Conservation (phyloP, 306 rosid species). For the Gastrolobium villosum region DNA sequence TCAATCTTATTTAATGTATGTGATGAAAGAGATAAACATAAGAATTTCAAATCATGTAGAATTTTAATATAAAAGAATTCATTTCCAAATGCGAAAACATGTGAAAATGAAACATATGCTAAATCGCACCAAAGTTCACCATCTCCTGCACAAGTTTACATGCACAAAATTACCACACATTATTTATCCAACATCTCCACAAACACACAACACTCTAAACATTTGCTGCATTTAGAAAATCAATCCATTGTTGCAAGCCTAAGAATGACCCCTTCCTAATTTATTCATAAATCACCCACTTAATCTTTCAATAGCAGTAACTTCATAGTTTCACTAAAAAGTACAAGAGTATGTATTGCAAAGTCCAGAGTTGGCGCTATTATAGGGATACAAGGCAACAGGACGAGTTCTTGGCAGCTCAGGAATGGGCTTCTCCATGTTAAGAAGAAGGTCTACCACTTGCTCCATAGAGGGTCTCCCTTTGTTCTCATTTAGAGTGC, state of each 20-base stretch:
- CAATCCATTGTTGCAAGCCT: slow-evolving; percentile 23
- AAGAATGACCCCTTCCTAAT: slow-evolving; percentile 6
- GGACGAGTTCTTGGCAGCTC: slow-evolving; percentile 75
- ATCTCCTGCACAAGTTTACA: slow-evolving; percentile 16
- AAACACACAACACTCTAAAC: slow-evolving; percentile 24
- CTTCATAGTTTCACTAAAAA: slow-evolving; percentile 51
- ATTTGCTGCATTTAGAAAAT: slow-evolving; percentile 37
- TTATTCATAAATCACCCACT: slow-evolving; percentile 15
- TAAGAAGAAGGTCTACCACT: slow-evolving; percentile 68
- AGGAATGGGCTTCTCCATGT: slow-evolving; percentile 68
- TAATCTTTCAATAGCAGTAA: background rate
- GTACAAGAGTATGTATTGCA: slow-evolving; percentile 74
- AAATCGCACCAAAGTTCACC: background rate
- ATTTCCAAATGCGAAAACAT: background rate
- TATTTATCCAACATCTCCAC: slow-evolving; percentile 2
- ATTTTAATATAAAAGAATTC: no score
- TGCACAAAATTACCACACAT: slow-evolving; percentile 22
- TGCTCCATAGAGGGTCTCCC: slow-evolving; percentile 81
- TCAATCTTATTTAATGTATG: no score
- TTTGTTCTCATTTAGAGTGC: slow-evolving; percentile 74
- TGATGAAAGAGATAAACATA: no score
- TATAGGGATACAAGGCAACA: slow-evolving; percentile 74
- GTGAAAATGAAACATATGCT: background rate
- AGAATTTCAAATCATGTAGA: no score
- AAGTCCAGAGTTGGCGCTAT: slow-evolving; percentile 69